Conservation (phyloP, 495 filamentous ascomycete genomes). For the Annulohypoxylon bovei region DNA sequence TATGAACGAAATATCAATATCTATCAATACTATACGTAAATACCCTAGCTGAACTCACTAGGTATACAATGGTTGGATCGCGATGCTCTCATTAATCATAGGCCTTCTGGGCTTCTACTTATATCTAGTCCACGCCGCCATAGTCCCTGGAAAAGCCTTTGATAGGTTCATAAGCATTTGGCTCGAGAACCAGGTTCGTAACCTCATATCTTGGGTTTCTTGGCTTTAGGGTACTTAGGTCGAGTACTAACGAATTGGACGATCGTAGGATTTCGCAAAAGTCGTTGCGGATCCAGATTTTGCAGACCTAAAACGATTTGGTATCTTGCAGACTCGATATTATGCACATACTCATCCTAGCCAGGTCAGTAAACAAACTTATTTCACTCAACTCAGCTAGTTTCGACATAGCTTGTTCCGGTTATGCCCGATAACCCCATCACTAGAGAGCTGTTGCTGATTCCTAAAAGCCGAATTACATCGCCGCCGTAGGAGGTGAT, state of each 20-base stretch:
- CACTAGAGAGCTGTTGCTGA: background rate
- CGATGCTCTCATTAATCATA: background rate
- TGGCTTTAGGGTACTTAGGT: background rate
- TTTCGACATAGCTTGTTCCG: background rate
- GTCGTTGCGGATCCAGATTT: slow-evolving; percentile 61
- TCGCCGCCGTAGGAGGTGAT: slow-evolving; percentile 70
- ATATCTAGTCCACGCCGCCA: background rate
- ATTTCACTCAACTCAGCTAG: background rate
- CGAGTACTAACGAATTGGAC: background rate
- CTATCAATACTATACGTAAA: background rate
- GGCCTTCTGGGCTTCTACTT: slow-evolving; percentile 17
- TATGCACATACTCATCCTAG: slow-evolving; percentile 67
- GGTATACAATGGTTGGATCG: background rate
- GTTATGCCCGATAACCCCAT: background rate
- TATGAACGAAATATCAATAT: background rate
- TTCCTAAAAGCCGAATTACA: slow-evolving; percentile 64
- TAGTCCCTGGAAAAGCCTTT: slow-evolving; percentile 67
- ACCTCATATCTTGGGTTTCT: background rate
- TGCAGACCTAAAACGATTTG: slow-evolving; percentile 65
- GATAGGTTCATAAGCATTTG: slow-evolving; percentile 75
- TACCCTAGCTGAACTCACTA: background rate
- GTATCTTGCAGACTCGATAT: slow-evolving; percentile 71
- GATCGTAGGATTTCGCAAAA: slow-evolving; percentile 64
- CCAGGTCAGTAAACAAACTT: slow-evolving; percentile 48
- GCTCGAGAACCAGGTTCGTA: slow-evolving; percentile 71